These are phyloP conservation scores for Dipodascopsis uninucleata DNA, from an alignment of 805 yeast species.

Conservation along the genomic window DNA sequence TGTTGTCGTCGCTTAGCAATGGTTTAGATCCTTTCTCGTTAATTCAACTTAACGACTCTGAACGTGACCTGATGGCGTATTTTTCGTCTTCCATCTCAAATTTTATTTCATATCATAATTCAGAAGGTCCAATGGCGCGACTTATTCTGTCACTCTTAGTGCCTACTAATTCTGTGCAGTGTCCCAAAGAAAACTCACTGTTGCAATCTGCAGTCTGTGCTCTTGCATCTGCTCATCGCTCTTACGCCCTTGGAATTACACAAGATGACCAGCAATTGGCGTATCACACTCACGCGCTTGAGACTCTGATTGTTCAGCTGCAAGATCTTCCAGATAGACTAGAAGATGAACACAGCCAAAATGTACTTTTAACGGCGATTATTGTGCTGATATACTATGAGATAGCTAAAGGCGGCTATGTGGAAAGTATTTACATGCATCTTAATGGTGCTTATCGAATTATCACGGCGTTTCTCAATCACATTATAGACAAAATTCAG, in stretches of 20 bases:
- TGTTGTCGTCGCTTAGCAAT: background rate
- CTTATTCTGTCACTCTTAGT: conserved; percentile 17
- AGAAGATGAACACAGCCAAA: conserved; percentile 24
- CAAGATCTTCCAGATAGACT: conserved; percentile 17
- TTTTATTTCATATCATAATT: conserved; percentile 22
- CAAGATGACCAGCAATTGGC: conserved; percentile 13
- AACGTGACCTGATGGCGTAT: conserved; percentile 19
- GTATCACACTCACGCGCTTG: conserved; percentile 23
- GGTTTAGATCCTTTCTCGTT: conserved; percentile 20
- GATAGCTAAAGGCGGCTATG: conserved; percentile 25
- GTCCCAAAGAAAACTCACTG: conserved; percentile 7
- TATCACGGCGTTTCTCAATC: conserved; percentile 22
- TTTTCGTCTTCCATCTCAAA: conserved; percentile 20
- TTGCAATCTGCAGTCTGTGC: conserved; percentile 23
- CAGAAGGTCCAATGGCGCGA: conserved; percentile 18
- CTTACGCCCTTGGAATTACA: conserved; percentile 13
- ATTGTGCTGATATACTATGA: conserved; percentile 25
- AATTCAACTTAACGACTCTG: conserved; percentile 16
- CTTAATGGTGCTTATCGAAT: conserved; percentile 25
- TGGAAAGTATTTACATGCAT: conserved; percentile 22
- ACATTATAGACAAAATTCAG: conserved; percentile 17
- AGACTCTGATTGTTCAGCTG: conserved; percentile 14
- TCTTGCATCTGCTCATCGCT: conserved; percentile 23
- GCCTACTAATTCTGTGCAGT: conserved; percentile 4
- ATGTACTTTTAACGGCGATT: conserved; percentile 19